phyloP scores from a whole-genome alignment of 1,284 basidiomycete genomes.

The Naganishia liquefaciens region DNA sequence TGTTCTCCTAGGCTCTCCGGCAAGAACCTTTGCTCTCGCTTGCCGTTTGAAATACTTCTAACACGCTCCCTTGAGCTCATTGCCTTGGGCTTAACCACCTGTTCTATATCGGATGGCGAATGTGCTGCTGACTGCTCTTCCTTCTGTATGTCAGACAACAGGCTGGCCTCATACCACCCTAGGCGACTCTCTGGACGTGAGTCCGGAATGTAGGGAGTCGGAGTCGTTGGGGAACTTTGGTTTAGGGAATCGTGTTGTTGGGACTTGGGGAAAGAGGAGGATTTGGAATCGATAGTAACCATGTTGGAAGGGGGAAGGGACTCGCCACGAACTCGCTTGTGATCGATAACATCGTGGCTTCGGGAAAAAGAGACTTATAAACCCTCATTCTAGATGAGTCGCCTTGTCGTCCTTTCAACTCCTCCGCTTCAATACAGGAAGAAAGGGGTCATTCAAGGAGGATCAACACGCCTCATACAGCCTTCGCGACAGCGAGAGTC shows the following conservation, averaged over 20 bases:
- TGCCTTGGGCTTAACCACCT: not conserved
- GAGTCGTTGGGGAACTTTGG: slow-evolving; percentile 3
- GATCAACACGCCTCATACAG: not conserved
- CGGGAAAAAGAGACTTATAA: not conserved
- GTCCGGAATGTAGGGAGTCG: slow-evolving; percentile 2
- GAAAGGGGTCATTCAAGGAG: not conserved
- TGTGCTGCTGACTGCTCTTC: not conserved
- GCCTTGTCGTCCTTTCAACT: not conserved
- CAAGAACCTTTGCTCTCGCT: too few species aligned
- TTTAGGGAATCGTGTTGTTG: not conserved
- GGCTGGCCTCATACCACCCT: slow-evolving; percentile 18
- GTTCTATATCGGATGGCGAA: too few species aligned
- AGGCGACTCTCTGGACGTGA: not conserved
- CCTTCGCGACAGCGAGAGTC: not conserved
- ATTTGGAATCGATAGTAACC: not conserved
- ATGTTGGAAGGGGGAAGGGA: too few species aligned
- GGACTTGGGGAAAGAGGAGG: not conserved
- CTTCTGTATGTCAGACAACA: slow-evolving; percentile 1
- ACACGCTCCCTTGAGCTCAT: slow-evolving; percentile 1
- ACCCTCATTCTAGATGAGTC: not conserved
- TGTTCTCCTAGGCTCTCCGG: not conserved
- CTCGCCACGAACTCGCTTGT: too few species aligned
- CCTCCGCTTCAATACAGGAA: not conserved
- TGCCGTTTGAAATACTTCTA: not conserved
- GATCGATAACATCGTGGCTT: not conserved